Evolutionary conservation across 495 filamentous ascomycete species (phyloP).

Genomic region (Stereocaulon alpinum): DNA sequence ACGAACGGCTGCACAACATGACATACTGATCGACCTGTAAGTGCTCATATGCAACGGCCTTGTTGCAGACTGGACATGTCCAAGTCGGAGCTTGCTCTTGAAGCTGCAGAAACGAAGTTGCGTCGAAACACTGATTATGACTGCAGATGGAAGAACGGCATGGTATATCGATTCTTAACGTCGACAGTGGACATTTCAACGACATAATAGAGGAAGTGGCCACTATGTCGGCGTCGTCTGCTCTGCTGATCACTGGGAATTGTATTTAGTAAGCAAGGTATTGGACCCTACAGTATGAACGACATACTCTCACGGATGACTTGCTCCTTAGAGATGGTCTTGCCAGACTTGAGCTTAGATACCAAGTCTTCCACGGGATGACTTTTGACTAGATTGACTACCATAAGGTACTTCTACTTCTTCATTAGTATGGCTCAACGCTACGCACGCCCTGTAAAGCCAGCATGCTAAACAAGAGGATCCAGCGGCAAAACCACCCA

Average conservation of each 20-base stretch:
- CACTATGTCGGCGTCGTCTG: constrained; percentile 78
- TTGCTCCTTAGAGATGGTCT: constrained; percentile 66
- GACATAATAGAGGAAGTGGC: constrained; percentile 81
- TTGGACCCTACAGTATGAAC: not conserved
- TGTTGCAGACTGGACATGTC: constrained; percentile 87
- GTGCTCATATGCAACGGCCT: constrained; percentile 65
- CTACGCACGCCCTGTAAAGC: not conserved
- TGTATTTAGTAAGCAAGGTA: constrained; percentile 15
- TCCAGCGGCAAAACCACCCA: constrained; percentile 24
- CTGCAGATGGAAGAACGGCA: constrained; percentile 70
- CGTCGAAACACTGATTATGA: constrained; percentile 94
- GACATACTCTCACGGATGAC: constrained; percentile 76
- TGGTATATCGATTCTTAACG: constrained; percentile 67
- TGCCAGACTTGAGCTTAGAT: constrained; percentile 49
- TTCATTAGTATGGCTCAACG: constrained; percentile 5
- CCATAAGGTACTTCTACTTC: constrained; percentile 62
- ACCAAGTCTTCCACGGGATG: constrained; percentile 66
- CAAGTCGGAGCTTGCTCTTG: constrained; percentile 95
- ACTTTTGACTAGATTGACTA: constrained; percentile 62
- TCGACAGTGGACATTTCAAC: constrained; percentile 83
- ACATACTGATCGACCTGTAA: constrained; percentile 80
- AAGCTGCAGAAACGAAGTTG: constrained; percentile 80
- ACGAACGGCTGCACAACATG: constrained; percentile 5
- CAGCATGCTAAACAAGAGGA: too few species aligned
- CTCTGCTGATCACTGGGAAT: constrained; percentile 59